Evolutionary conservation across 2,329 filamentous ascomycete genomes (phyloP).

Genomic region (Colletotrichum musae): DNA sequence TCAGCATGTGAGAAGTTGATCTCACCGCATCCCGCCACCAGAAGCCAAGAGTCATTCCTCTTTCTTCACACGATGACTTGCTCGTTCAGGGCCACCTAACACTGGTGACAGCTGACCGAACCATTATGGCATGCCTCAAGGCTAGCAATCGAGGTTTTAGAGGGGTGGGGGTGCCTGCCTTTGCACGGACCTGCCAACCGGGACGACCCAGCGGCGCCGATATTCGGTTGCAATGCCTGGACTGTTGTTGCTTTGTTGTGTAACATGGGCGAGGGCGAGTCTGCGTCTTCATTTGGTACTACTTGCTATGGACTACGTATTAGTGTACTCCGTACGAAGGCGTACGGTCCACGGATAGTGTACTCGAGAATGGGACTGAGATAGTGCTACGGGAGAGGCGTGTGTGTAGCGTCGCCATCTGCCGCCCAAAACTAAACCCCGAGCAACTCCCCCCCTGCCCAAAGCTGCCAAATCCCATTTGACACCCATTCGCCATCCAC

Average conservation of each 20-base stretch:
- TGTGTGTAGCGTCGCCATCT: slow-evolving; percentile 31
- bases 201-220: slow-evolving; percentile 25
- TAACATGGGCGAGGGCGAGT: too few species aligned
- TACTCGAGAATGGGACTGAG: too few species aligned
- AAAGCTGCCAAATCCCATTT: not conserved
- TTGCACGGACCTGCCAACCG: slow-evolving; percentile 27
- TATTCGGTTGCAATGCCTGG: slow-evolving; percentile 17
- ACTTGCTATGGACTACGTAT: too few species aligned
- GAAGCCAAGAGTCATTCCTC: not conserved
- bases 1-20: not conserved
- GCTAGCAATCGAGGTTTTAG: not conserved
- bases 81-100: too few species aligned
- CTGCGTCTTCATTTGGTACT: too few species aligned
- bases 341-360: too few species aligned
- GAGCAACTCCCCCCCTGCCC: too few species aligned
- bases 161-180: not conserved
- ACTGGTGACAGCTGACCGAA: too few species aligned
- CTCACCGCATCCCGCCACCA: slow-evolving; percentile 4
- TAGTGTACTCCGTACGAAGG: not conserved
- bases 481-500: too few species aligned
- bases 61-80: too few species aligned
- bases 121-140: too few species aligned
- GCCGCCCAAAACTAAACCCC: slow-evolving; percentile 21
- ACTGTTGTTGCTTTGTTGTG: not conserved
- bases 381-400: slow-evolving; percentile 3